Percentiles rank a stretch among this genome's conserved stretches.
These are phyloP conservation scores for Camelina sativa DNA, from an alignment of 345 rosid genomes.

Conservation along the genomic window DNA sequence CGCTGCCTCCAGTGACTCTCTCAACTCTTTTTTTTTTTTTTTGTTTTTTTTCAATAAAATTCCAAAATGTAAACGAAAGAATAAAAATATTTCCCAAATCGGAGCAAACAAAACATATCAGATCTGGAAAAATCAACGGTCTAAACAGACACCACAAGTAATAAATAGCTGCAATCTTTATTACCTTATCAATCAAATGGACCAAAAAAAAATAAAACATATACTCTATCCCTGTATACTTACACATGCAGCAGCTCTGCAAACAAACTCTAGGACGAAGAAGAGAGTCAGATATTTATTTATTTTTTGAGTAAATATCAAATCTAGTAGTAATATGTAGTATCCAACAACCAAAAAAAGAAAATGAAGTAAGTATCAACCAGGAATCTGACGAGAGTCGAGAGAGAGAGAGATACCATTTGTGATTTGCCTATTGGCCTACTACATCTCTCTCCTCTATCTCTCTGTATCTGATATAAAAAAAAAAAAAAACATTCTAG, in stretches of 20 bases:
- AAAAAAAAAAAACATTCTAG: not conserved
- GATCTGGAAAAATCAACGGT: constrained; percentile 30
- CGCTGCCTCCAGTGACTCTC: constrained; percentile 96
- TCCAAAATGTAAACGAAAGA: not conserved
- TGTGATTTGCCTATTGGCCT: constrained; percentile 15
- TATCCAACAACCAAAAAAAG: not conserved
- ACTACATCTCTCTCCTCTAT: not conserved
- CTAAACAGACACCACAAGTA: constrained; percentile 11
- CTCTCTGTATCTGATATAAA: not conserved
- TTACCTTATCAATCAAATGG: not conserved
- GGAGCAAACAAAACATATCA: constrained; percentile 31
- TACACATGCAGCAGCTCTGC: constrained; percentile 7
- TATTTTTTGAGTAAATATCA: not conserved
- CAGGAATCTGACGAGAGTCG: not conserved
- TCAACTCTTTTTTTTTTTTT: not conserved
- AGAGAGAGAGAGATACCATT: constrained; percentile 7
- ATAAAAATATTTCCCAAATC: not conserved
- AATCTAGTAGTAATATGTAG: not conserved
- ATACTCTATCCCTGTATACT: no score
- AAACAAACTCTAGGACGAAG: not conserved
- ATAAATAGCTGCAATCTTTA: not conserved
- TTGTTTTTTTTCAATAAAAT: not conserved
- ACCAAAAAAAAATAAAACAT: not conserved
- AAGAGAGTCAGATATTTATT: not conserved
- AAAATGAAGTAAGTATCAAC: not conserved